phyloP scores from a whole-genome alignment of 75 land plant species.

The Cunninghamia lanceolata region DNA sequence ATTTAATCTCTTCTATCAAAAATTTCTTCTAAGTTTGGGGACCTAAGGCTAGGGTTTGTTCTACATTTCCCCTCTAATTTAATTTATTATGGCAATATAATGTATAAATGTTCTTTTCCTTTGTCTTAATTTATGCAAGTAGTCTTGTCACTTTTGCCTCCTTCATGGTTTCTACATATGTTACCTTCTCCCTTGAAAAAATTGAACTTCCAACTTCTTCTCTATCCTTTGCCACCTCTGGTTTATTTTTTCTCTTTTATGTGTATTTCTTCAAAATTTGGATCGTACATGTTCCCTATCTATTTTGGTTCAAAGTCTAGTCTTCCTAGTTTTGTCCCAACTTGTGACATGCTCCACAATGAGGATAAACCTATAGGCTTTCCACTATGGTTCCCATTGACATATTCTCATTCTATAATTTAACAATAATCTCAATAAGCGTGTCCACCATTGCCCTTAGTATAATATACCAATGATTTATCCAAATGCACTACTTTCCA shows the following conservation, averaged over 20 bases:
- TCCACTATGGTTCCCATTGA: not conserved
- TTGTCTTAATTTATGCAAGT: conserved; percentile 27
- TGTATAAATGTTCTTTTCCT: conserved; percentile 42
- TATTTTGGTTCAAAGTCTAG: conserved; percentile 40
- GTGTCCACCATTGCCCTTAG: no score
- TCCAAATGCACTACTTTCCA: no score
- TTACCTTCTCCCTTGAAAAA: conserved; percentile 44
- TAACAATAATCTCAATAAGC: not conserved
- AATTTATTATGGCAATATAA: conserved; percentile 26
- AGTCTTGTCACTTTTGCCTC: conserved; percentile 39
- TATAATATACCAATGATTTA: no score
- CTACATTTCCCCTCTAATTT: conserved; percentile 30
- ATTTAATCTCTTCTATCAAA: conserved; percentile 45
- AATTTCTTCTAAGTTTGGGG: conserved; percentile 48
- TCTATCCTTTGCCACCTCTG: conserved; percentile 35
- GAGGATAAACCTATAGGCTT: not conserved
- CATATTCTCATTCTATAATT: not conserved
- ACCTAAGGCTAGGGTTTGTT: conserved; percentile 25
- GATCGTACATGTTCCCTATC: conserved; percentile 28
- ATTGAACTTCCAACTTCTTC: conserved; percentile 32
- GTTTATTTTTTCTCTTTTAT: conserved; percentile 38
- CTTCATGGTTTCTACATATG: conserved; percentile 33
- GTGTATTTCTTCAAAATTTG: conserved; percentile 43
- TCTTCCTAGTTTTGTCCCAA: conserved; percentile 26
- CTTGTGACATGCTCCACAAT: not conserved